Conservation (phyloP, 2,329 filamentous ascomycete genomes). For the Scytalidium sp. region DNA sequence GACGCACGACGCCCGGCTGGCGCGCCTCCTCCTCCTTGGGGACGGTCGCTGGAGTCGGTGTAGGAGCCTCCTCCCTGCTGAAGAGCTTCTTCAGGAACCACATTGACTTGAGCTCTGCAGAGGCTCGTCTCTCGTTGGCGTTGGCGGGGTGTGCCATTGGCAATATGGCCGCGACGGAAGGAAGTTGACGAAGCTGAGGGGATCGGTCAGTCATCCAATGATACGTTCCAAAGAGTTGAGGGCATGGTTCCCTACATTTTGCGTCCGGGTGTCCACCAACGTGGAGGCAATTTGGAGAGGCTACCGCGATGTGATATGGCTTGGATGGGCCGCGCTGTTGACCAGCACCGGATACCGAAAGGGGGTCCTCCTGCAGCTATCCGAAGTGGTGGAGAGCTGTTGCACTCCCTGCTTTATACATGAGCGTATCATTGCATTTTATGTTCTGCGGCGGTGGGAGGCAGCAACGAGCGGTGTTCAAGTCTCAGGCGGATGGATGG, state of each 20-base stretch:
- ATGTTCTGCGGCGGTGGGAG: not conserved
- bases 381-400: slow-evolving; percentile 18
- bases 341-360: not conserved
- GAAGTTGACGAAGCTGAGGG: slow-evolving; percentile 12
- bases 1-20: slow-evolving; percentile 22
- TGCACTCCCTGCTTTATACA: slow-evolving; percentile 22
- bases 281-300: not conserved
- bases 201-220: slow-evolving; percentile 1
- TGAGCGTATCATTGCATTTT: slow-evolving; percentile 23
- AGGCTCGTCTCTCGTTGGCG: slow-evolving; percentile 19
- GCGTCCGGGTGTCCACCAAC: not conserved
- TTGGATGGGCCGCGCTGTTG: not conserved
- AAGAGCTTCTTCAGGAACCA: slow-evolving; percentile 29
- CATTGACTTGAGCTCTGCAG: slow-evolving; percentile 23
- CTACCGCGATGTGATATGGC: not conserved
- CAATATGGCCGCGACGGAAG: not conserved
- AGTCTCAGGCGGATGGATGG: slow-evolving; percentile 4
- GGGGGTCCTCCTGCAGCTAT: slow-evolving; percentile 17
- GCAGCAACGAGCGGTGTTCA: not conserved
- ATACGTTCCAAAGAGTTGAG: not conserved
- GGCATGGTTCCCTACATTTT: not conserved
- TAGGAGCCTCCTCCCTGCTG: slow-evolving; percentile 20
- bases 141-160: slow-evolving; percentile 22
- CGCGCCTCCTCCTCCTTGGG: slow-evolving; percentile 14
- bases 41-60: slow-evolving; percentile 8